Evolutionary conservation across 2,329 filamentous ascomycete species (phyloP).

Genomic region (Thyridium curvatum): DNA sequence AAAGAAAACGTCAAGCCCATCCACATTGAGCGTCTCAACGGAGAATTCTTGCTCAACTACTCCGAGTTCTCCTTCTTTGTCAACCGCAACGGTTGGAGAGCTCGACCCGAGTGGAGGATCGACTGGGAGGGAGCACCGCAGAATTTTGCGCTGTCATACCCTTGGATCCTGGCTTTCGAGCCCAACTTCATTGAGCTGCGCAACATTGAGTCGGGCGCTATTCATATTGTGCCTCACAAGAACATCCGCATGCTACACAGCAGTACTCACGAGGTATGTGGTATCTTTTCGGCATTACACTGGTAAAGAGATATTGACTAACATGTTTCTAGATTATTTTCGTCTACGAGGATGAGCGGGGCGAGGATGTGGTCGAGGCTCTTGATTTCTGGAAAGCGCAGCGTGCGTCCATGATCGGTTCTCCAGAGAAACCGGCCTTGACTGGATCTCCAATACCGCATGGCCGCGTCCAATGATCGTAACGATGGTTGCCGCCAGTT

Average conservation of each 20-base stretch:
- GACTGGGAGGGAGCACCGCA: constrained; percentile 94
- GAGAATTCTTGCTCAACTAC: constrained; percentile 96
- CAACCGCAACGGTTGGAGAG: constrained; percentile 96
- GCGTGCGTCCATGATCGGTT: constrained; percentile 30
- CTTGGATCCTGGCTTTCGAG: constrained; percentile 96
- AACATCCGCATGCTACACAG: constrained; percentile 97
- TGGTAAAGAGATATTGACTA: not conserved
- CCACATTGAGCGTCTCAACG: constrained; percentile 93
- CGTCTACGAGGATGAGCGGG: constrained; percentile 91
- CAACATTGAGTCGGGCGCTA: constrained; percentile 88
- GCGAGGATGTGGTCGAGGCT: constrained; percentile 88
- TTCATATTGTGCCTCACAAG: constrained; percentile 93
- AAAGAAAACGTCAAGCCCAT: constrained; percentile 93
- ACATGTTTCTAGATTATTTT: constrained; percentile 72
- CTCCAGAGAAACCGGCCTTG: constrained; percentile 15
- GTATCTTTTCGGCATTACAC: not conserved
- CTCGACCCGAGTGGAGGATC: constrained; percentile 92
- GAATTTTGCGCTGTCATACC: constrained; percentile 89
- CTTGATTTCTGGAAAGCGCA: constrained; percentile 91
- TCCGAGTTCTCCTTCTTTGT: constrained; percentile 99
- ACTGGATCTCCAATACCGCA: too few species aligned
- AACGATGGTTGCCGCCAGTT: too few species aligned
- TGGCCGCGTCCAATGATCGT: too few species aligned
- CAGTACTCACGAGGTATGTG: constrained; percentile 85
- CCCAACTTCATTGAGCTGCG: constrained; percentile 95